Evolutionary conservation across 2,329 filamentous ascomycete genomes (phyloP).

Genomic region (Sclerotinia subarctica): DNA sequence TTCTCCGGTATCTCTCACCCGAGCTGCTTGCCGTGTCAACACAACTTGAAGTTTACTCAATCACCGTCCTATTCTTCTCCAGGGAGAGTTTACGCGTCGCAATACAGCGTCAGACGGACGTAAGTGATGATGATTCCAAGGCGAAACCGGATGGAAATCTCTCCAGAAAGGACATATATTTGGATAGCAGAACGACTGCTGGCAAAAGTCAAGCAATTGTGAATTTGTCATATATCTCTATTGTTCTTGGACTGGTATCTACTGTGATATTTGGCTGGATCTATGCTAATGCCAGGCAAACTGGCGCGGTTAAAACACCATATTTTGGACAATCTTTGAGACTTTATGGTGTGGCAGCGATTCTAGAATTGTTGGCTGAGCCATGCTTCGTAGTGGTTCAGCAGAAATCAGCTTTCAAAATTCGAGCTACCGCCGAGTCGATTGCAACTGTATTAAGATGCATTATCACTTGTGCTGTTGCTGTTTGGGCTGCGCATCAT

Average conservation of each 20-base stretch:
- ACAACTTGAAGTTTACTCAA: slow-evolving; percentile 89
- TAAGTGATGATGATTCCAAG: slow-evolving; percentile 24
- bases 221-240: slow-evolving; percentile 81
- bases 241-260: slow-evolving; percentile 64
- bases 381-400: slow-evolving; percentile 88
- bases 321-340: slow-evolving; percentile 56
- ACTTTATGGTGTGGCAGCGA: slow-evolving; percentile 54
- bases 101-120: slow-evolving; percentile 71
- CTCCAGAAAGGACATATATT: neutral
- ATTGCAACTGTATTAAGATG: slow-evolving; percentile 76
- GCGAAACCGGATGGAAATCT: neutral
- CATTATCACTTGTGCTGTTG: slow-evolving; percentile 66
- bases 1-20: slow-evolving; percentile 84
- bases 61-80: slow-evolving; percentile 91
- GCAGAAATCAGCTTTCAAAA: slow-evolving; percentile 73
- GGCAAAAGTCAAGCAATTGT: slow-evolving; percentile 69
- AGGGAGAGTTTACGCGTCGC: slow-evolving; percentile 89
- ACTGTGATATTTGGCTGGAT: slow-evolving; percentile 61
- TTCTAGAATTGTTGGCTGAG: slow-evolving; percentile 78
- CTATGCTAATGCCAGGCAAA: slow-evolving; percentile 56
- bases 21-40: slow-evolving; percentile 79
- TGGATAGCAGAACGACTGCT: slow-evolving; percentile 30
- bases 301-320: slow-evolving; percentile 53
- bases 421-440: slow-evolving; percentile 80
- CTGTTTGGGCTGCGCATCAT: slow-evolving; percentile 57